Evolutionary conservation across 1,139 yeast genomes (phyloP).

Genomic region (Kluyveromyces marxianus): DNA sequence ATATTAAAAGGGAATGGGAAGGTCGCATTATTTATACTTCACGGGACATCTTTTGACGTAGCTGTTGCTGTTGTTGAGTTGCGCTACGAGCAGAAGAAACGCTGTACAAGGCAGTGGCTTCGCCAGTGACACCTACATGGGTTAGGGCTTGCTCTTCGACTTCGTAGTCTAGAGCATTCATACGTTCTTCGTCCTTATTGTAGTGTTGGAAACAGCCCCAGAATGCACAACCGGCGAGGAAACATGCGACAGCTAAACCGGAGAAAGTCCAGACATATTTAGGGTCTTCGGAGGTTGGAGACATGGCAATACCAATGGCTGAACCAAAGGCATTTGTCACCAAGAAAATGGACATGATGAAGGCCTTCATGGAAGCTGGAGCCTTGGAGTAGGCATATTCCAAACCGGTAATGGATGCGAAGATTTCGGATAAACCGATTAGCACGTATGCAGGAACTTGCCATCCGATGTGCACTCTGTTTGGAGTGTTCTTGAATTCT

Average conservation of each 20-base stretch:
- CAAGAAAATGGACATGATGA: conserved; percentile 60
- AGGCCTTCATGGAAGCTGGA: conserved; percentile 59
- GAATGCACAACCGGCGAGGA: conserved; percentile 54
- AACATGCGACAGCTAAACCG: conserved; percentile 53
- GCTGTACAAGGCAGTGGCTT: conserved; percentile 5
- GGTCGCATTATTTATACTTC: background rate
- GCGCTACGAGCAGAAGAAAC: conserved; percentile 1
- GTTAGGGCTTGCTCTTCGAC: conserved; percentile 10
- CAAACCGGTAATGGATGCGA: conserved; percentile 59
- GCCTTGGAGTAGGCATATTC: conserved; percentile 67
- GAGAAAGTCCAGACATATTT: conserved; percentile 61
- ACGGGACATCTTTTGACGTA: background rate
- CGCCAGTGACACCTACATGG: conserved; percentile 1
- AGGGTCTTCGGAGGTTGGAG: conserved; percentile 60
- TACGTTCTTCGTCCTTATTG: conserved; percentile 52
- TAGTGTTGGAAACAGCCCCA: conserved; percentile 53
- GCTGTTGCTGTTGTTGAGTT: background rate
- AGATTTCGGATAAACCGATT: conserved; percentile 62
- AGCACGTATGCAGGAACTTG: conserved; percentile 41
- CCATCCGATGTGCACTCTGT: conserved; percentile 32
- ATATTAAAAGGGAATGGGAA: too few relatives aligned
- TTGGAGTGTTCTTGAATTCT: conserved; percentile 27
- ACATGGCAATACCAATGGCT: conserved; percentile 61
- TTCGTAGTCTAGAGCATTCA: conserved; percentile 45
- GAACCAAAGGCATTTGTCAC: conserved; percentile 60